Evolutionary conservation across 2,329 filamentous ascomycete species (phyloP).

Genomic region (Fusarium globosum): DNA sequence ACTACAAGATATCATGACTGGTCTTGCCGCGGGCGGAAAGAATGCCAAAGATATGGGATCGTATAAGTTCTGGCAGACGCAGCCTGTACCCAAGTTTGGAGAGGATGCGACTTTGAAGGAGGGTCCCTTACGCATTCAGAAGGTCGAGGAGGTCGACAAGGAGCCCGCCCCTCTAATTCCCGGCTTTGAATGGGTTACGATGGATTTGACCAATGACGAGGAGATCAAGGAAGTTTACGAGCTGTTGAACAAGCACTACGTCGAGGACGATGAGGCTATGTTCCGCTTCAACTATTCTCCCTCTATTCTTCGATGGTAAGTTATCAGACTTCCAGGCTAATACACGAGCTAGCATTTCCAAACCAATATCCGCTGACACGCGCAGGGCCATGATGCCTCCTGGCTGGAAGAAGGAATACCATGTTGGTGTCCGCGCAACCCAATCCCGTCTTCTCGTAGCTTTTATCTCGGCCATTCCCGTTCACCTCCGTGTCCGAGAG

Average conservation of each 20-base stretch:
- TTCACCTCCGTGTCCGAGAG: constrained; percentile 81
- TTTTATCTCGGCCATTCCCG: constrained; percentile 94
- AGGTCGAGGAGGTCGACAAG: constrained; percentile 81
- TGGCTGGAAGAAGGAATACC: constrained; percentile 94
- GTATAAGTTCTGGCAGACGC: constrained; percentile 99
- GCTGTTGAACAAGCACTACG: constrained; percentile 91
- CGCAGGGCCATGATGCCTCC: constrained; percentile 90
- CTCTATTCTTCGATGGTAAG: constrained; percentile 88
- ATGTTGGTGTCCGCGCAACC: constrained; percentile 89
- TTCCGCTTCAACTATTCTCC: constrained; percentile 97
- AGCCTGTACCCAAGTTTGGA: constrained; percentile 90
- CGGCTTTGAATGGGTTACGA: constrained; percentile 93
- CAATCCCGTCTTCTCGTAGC: constrained; percentile 89
- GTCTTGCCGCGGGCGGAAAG: constrained; percentile 80
- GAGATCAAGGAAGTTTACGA: constrained; percentile 93
- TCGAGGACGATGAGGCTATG: constrained; percentile 96
- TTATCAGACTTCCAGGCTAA: constrained; percentile 1
- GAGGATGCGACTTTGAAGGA: constrained; percentile 71
- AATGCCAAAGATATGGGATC: constrained; percentile 96
- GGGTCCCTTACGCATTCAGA: constrained; percentile 85
- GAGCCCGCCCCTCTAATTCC: constrained; percentile 79
- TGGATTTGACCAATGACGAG: constrained; percentile 82
- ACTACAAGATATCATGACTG: constrained; percentile 78
- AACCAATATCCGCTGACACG: constrained; percentile 12
- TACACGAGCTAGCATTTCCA: neutral